Percentiles rank a stretch among this genome's conserved stretches.
Evolutionary conservation across 176 grass and related monocot genomes (phyloP).

Genomic region (Canna indica): DNA sequence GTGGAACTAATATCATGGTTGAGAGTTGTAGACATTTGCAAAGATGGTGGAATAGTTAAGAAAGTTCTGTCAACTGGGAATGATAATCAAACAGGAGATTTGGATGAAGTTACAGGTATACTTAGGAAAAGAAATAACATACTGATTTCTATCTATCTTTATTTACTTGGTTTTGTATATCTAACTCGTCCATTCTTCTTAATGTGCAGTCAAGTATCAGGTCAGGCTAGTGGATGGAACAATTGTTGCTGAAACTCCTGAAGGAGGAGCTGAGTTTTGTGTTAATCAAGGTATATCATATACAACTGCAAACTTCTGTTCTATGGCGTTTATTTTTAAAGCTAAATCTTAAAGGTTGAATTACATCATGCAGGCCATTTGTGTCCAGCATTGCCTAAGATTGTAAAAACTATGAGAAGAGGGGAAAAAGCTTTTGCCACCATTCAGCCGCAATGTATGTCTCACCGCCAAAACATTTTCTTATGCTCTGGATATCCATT

Average conservation of each 20-base stretch:
- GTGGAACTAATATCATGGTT: conserved; percentile 35
- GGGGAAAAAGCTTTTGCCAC: neutral
- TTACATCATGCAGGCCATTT: neutral
- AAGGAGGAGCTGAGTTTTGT: conserved; percentile 30
- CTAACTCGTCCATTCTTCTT: neutral
- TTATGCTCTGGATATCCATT: neutral
- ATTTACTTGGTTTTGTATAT: neutral
- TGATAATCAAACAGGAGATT: conserved; percentile 26
- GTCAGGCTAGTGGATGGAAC: conserved; percentile 27
- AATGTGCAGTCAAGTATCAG: conserved; percentile 29
- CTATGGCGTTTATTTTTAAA: neutral
- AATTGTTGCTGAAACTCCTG: conserved; percentile 27
- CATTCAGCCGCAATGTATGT: neutral
- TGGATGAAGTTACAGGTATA: conserved; percentile 32
- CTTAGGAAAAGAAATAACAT: neutral
- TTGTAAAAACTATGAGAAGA: neutral
- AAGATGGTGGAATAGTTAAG: conserved; percentile 30
- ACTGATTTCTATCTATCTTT: neutral
- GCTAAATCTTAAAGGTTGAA: neutral
- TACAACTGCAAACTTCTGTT: neutral
- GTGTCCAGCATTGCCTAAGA: neutral
- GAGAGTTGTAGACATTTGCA: conserved; percentile 29
- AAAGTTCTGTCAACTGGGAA: conserved; percentile 25
- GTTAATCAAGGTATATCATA: conserved; percentile 33
- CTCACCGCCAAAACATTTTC: neutral